Evolutionary conservation across 225 moss, liverwort and hornwort genomes (phyloP).

Genomic region (Takakia lepidozioides): DNA sequence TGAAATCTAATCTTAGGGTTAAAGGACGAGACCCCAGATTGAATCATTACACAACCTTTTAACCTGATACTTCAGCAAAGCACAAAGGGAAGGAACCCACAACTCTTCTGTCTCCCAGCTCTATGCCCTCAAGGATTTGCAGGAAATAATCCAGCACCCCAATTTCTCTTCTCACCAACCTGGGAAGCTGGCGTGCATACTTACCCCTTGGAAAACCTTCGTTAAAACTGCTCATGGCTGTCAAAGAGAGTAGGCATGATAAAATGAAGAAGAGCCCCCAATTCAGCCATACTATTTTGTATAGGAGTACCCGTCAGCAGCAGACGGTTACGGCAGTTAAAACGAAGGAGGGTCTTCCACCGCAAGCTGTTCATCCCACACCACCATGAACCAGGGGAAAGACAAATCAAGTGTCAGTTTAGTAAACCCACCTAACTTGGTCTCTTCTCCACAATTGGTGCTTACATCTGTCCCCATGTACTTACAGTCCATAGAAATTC

Average conservation of each 20-base stretch:
- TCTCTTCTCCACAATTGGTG: no score
- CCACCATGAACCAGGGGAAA: no score
- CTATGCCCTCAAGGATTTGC: not conserved
- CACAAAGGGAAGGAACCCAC: no score
- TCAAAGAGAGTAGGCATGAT: slow-evolving; percentile 99
- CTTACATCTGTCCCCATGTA: no score
- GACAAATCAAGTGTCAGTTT: no score
- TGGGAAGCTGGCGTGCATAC: not conserved
- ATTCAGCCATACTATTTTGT: slow-evolving; percentile 99
- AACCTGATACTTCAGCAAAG: no score
- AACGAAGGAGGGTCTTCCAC: slow-evolving; percentile 96
- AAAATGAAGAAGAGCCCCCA: slow-evolving; percentile 96
- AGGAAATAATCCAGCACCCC: not conserved
- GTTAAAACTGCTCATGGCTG: slow-evolving; percentile 97
- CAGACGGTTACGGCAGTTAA: slow-evolving; percentile 95
- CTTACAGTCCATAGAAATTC: no score
- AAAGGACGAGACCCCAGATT: no score
- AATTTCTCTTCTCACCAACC: no score
- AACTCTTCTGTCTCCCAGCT: not conserved
- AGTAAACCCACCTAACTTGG: no score
- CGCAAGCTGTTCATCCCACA: slow-evolving; percentile 81
- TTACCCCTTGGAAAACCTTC: slow-evolving; percentile 99
- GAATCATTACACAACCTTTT: no score
- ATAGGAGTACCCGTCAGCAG: slow-evolving; percentile 95
- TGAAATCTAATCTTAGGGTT: no score